Evolutionary conservation across 1,284 basidiomycete genomes (phyloP), one percentile per base, ranked within the genome.

Genomic region (Ustilago lituana): DNA sequence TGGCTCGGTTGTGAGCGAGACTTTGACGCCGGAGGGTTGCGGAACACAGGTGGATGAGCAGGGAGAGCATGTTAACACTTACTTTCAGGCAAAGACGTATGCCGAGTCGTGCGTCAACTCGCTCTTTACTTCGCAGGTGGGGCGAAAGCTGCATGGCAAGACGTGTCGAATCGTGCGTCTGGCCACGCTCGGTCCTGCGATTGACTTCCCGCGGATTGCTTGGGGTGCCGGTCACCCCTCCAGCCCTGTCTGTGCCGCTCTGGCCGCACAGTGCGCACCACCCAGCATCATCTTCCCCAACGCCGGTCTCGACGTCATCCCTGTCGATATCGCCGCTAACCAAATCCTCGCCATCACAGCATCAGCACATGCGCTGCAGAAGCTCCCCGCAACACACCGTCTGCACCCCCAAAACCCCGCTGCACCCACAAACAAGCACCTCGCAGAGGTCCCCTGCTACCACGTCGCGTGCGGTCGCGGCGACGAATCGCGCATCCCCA

Each of bases 51-150:
- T 66, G 38, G 61, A 62, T 33, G 51, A 66, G 37, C 64, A 71
- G 24, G 52, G 32, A 5, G 38, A 61, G 23, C 67, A 71, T 44
- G 67, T 71, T 45, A 71, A 71, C 50, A 71, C 67, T 37, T 71
- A 71, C 49, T 67, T 71, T 51, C 63, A 67, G 24, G 63, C 67
- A n/a, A 67, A 71, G 63, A 71, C 67, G 11, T 60, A 63, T 36
- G 67, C 67, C 37, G 67, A 71, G 31, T 62, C 62, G 27, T 61
- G 57, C 40, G 57, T 67, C 48, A 66, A 71, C 36, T 62, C 67
- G 47, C 50, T 71, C 47, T 66, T 66, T 50, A 61, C 55, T 38
- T 63, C 67, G 20, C 63, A 71, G 26, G 59, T 56, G 2, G 67
- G 67, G 10, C 63, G 67, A 26, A 60, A 60, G 27, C 38, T 60